These are phyloP conservation scores for Saccharomycopsis malanga DNA, from an alignment of 805 yeast species.

Conservation along the genomic window DNA sequence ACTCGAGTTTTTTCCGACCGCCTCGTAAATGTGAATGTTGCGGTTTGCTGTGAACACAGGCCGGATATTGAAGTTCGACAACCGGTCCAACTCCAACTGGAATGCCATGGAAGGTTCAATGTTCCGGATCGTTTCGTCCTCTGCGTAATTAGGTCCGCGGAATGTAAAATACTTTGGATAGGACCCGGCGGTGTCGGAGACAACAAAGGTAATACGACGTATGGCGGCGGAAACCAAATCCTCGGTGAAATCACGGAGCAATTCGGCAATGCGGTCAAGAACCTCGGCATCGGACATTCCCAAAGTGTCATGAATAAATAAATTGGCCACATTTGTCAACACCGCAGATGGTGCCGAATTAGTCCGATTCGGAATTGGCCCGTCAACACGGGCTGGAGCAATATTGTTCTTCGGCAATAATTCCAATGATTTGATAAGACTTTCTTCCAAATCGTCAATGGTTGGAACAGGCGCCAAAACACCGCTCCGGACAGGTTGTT, in stretches of 20 bases:
- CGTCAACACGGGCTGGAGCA: conserved; percentile 29
- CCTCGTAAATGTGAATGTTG: conserved; percentile 96
- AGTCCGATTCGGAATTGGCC: conserved; percentile 44
- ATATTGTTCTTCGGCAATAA: conserved; percentile 48
- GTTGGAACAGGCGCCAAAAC: conserved; percentile 72
- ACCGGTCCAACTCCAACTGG: conserved; percentile 91
- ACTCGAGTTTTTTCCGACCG: conserved; percentile 87
- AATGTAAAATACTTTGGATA: conserved; percentile 96
- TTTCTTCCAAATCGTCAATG: conserved; percentile 85
- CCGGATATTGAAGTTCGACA: conserved; percentile 90
- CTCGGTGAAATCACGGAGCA: conserved; percentile 59
- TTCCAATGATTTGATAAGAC: conserved; percentile 67
- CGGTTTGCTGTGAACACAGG: conserved; percentile 95
- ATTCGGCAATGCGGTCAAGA: conserved; percentile 52
- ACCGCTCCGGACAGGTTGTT: conserved; percentile 75
- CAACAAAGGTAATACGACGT: conserved; percentile 89
- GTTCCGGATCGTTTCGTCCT: conserved; percentile 92
- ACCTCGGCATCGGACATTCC: conserved; percentile 71
- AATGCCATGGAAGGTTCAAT: conserved; percentile 97
- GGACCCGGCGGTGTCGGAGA: conserved; percentile 75
- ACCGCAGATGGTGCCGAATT: conserved; percentile 27
- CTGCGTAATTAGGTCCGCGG: conserved; percentile 78
- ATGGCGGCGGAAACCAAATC: conserved; percentile 66
- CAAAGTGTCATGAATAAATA: conserved; percentile 66
- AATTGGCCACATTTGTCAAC: conserved; percentile 74